Evolutionary conservation across 768 basidiomycete species (phyloP).

Genomic region (Agaricus subrufescens): DNA sequence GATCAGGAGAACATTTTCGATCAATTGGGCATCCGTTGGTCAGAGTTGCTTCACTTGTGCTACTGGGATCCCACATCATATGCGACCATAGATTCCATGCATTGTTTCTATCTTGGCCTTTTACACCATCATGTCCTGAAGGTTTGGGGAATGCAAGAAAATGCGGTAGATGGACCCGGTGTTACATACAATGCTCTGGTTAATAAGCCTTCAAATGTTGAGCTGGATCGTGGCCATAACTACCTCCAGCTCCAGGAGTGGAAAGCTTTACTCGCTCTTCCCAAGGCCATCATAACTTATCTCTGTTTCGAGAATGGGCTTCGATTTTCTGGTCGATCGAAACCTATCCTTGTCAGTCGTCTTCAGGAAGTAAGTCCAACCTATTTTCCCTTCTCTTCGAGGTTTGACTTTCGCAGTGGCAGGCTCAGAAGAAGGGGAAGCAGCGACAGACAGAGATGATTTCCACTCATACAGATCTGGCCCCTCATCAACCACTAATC

Average conservation of each 20-base stretch:
- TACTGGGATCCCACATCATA: slow-evolving; percentile 13
- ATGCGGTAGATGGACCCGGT: slow-evolving; percentile 4
- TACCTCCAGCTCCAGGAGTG: no score
- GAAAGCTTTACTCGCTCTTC: background rate
- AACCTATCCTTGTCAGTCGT: no score
- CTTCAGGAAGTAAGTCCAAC: no score
- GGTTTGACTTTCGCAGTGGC: no score
- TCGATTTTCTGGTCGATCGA: no score
- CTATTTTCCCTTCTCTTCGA: no score
- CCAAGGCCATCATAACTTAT: background rate
- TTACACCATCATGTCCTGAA: slow-evolving; percentile 10
- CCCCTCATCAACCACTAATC: no score
- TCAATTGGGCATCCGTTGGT: slow-evolving; percentile 9
- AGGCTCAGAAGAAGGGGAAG: no score
- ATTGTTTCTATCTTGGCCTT: slow-evolving; percentile 10
- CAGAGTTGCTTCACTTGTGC: slow-evolving; percentile 8
- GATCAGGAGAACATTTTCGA: background rate
- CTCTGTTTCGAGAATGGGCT: background rate
- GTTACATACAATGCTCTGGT: background rate
- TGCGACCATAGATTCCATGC: slow-evolving; percentile 15
- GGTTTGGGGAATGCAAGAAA: slow-evolving; percentile 12
- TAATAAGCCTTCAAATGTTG: background rate
- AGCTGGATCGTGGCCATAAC: background rate
- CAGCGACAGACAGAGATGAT: no score
- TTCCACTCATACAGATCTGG: no score